Evolutionary conservation across 768 basidiomycete species (phyloP).

Genomic region (Kwoniella dejecticola): DNA sequence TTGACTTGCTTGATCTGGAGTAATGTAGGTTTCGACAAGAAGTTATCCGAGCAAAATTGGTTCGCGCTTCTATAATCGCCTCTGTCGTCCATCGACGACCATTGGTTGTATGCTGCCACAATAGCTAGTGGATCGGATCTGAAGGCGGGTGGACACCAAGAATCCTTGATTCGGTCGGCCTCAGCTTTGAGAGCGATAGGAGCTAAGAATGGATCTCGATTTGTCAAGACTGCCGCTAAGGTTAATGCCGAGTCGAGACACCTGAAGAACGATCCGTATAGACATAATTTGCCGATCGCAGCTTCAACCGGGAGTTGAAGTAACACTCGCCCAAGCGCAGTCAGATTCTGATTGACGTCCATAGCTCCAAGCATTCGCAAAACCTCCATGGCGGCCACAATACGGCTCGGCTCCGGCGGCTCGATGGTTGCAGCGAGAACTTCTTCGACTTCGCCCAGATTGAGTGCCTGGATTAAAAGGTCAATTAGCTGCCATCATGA

Average conservation of each 20-base stretch:
- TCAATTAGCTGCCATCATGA: neutral
- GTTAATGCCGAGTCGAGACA: conserved; percentile 77
- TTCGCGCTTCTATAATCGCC: conserved; percentile 70
- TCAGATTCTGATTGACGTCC: conserved; percentile 71
- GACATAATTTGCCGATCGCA: conserved; percentile 82
- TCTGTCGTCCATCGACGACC: conserved; percentile 71
- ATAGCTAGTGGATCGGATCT: conserved; percentile 80
- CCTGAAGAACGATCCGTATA: conserved; percentile 89
- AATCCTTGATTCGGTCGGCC: conserved; percentile 71
- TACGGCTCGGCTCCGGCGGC: conserved; percentile 75
- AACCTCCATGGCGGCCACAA: conserved; percentile 74
- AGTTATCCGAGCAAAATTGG: conserved; percentile 77
- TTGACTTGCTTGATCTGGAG: conserved; percentile 79
- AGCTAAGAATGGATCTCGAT: conserved; percentile 85
- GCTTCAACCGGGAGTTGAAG: conserved; percentile 87
- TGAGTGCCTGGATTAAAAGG: conserved; percentile 63
- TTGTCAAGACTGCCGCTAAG: conserved; percentile 85
- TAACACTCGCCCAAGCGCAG: conserved; percentile 82
- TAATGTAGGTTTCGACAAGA: conserved; percentile 82
- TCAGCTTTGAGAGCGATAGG: conserved; percentile 75
- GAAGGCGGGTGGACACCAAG: conserved; percentile 72
- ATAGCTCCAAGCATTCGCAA: conserved; percentile 86
- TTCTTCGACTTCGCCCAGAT: conserved; percentile 84
- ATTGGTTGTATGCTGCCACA: conserved; percentile 76
- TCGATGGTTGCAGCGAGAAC: conserved; percentile 84